Base-by-base conservation (phyloP, 768 basidiomycete species). In the Lactarius tabidus region DNA sequence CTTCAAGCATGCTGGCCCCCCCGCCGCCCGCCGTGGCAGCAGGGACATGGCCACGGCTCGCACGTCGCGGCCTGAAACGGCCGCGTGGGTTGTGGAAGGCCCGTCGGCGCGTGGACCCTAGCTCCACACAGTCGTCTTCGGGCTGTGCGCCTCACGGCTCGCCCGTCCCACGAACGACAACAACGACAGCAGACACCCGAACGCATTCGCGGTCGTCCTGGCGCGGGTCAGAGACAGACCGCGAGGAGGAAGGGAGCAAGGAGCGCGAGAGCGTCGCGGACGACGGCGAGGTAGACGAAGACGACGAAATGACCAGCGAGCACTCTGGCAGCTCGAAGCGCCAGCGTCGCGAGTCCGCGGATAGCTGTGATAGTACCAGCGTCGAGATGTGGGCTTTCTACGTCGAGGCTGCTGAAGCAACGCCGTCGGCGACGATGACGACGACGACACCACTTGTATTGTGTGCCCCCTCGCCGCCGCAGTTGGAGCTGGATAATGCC, bases 321-420 rank as follows among this genome's bases (percentile, higher is more conserved):
- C 63, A 62, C 57, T 70, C 65, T 66, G 59, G 65, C 69, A 65
- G 62, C 56, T 69, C 67, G 10, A 71, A 70, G 53, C 65, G 65
- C 33, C 74, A 74, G 65, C 72, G 75, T 8, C 65, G 71, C 9
- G 71, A 72, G 59, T 52, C 70, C 56, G 71, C 14, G 26, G 48
- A 51, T 15, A 51, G 54, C 28, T 29, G 63, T 7, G 33, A 66
- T 15, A 68, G 67, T 60, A 4, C 33, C 33, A 67, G 69, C 20
- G 67, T 71, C 58, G 64, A 36, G 26, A 38, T 60, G 20, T 57
- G 59, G 65, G 41, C 65, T 17, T 51, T 31, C 67, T 52, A 57
- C 63, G 58, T 67, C 52, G 33, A 59, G 51, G 45, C 58, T 31
- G 31, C 33, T 14, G 43, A 41, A 57, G 18, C 60, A 36, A 35